These are phyloP conservation scores for Aquanectria penicillioides DNA, from an alignment of 2,329 filamentous ascomycete genomes.

Conservation along the genomic window DNA sequence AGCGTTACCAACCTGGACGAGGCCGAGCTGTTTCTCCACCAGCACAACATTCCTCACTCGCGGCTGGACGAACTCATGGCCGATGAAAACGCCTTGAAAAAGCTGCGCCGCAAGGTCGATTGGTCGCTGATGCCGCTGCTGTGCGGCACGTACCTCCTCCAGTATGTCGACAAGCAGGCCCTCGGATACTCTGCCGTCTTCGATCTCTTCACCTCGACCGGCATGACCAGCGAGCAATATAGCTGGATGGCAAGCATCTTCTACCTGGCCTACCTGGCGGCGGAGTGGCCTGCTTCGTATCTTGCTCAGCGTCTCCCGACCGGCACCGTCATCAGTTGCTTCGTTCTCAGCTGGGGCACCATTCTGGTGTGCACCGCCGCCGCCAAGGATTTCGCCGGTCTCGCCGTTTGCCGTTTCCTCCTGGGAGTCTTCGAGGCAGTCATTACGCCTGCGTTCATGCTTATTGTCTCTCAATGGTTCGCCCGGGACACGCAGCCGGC, in stretches of 20 bases:
- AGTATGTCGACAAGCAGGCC: slow-evolving; percentile 67
- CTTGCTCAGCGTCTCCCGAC: slow-evolving; percentile 48
- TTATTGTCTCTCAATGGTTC: slow-evolving; percentile 63
- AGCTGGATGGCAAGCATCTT: slow-evolving; percentile 66
- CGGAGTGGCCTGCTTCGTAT: slow-evolving; percentile 52
- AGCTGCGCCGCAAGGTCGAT: slow-evolving; percentile 57
- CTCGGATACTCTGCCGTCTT: slow-evolving; percentile 65
- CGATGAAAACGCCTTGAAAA: slow-evolving; percentile 38
- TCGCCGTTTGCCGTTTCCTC: slow-evolving; percentile 58
- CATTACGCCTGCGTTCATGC: slow-evolving; percentile 61
- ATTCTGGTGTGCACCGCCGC: slow-evolving; percentile 58
- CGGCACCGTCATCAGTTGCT: slow-evolving; percentile 47
- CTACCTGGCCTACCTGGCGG: slow-evolving; percentile 60
- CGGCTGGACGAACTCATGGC: slow-evolving; percentile 38
- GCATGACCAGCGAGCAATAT: slow-evolving; percentile 59
- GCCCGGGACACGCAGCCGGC: slow-evolving; percentile 56
- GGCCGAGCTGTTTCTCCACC: slow-evolving; percentile 39
- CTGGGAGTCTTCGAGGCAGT: slow-evolving; percentile 59
- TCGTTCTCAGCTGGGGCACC: slow-evolving; percentile 48
- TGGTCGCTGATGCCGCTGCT: slow-evolving; percentile 61
- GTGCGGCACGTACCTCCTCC: slow-evolving; percentile 59
- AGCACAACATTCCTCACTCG: slow-evolving; percentile 37
- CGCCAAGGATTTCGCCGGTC: slow-evolving; percentile 52
- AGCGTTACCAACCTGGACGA: slow-evolving; percentile 39
- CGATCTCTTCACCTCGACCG: slow-evolving; percentile 60